Evolutionary conservation across 768 basidiomycete species (phyloP).

Genomic region (Phallus indusiatus): DNA sequence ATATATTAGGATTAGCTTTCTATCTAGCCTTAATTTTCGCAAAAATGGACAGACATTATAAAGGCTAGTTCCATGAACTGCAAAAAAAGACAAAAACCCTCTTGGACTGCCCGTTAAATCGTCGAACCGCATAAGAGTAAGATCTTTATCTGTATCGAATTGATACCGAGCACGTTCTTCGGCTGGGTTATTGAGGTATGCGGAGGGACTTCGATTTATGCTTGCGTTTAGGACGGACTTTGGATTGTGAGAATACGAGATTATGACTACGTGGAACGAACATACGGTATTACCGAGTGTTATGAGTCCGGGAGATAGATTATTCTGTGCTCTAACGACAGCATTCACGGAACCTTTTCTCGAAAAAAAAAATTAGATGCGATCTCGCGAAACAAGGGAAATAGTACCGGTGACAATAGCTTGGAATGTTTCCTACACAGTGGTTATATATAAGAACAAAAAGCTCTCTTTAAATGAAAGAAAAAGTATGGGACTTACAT

Average conservation of each 20-base stretch:
- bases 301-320: slow-evolving; percentile 48
- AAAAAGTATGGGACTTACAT: slow-evolving; percentile 16
- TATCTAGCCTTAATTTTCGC: too few species aligned
- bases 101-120: slow-evolving; percentile 46
- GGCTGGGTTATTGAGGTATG: slow-evolving; percentile 67
- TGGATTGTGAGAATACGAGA: too few species aligned
- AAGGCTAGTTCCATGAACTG: slow-evolving; percentile 75
- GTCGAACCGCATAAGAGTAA: slow-evolving; percentile 60
- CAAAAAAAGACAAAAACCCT: slow-evolving; percentile 66
- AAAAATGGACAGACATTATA: slow-evolving; percentile 56
- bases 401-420: slow-evolving; percentile 56
- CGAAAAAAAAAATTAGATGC: too few species aligned
- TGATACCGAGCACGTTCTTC: slow-evolving; percentile 58
- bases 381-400: not conserved
- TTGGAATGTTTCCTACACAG: slow-evolving; percentile 42
- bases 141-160: slow-evolving; percentile 65
- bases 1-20: too few species aligned
- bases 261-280: too few species aligned
- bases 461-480: too few species aligned
- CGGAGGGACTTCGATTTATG: slow-evolving; percentile 65
- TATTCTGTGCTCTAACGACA: slow-evolving; percentile 57
- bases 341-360: slow-evolving; percentile 38
- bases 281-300: slow-evolving; percentile 49
- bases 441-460: too few species aligned
- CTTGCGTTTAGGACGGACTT: slow-evolving; percentile 56